Evolutionary conservation across 306 rosid genomes (phyloP).

Genomic region (Prunus fruticosa): DNA sequence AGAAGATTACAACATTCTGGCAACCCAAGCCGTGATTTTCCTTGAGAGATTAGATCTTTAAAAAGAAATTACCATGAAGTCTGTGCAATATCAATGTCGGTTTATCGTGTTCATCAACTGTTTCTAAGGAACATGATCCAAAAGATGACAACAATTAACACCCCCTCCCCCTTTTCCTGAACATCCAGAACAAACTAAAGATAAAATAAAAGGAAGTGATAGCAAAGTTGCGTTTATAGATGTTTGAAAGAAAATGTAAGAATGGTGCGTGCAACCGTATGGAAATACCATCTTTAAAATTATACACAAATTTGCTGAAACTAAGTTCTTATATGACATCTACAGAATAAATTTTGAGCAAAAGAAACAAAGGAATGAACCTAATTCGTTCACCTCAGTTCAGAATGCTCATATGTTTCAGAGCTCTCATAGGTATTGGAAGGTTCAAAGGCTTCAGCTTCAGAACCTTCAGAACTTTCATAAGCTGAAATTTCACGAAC

Average conservation of each 20-base stretch:
- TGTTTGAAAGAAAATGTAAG: neutral
- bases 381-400: slow-evolving; percentile 42
- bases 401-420: slow-evolving; percentile 43
- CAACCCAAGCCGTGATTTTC: too few species aligned
- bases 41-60: too few species aligned
- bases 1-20: too few species aligned
- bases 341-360: neutral
- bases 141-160: neutral
- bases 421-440: slow-evolving; percentile 27
- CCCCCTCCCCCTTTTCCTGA: neutral
- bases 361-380: slow-evolving; percentile 8
- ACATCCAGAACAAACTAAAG: neutral
- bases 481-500: slow-evolving; percentile 26
- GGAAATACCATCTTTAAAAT: neutral
- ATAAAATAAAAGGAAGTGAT: neutral
- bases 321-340: neutral
- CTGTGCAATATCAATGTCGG: too few species aligned
- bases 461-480: slow-evolving; percentile 33
- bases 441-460: slow-evolving; percentile 25
- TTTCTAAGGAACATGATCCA: too few species aligned
- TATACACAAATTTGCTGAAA: neutral
- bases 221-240: neutral
- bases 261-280: neutral
- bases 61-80: too few species aligned
- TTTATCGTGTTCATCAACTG: too few species aligned